A percentile compares a stretch with the other conserved stretches of the same genome.
Evolutionary conservation across 129 eudicot genomes (phyloP).

Genomic region (Silybum marianum): DNA sequence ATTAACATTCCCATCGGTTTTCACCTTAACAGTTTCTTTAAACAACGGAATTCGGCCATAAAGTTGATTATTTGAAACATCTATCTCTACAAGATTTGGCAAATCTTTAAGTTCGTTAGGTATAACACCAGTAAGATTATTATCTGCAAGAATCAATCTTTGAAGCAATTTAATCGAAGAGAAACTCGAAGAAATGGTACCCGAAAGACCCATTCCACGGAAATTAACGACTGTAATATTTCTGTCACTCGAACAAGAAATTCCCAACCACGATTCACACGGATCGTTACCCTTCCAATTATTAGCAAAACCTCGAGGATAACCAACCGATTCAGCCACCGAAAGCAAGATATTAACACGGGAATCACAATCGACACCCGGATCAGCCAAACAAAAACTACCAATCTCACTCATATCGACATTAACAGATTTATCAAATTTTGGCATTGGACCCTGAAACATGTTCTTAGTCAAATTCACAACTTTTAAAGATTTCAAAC

Average conservation of each 20-base stretch:
- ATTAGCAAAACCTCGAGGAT: conserved; percentile 57
- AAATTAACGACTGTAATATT: conserved; percentile 54
- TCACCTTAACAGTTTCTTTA: conserved; percentile 40
- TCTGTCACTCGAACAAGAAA: conserved; percentile 50
- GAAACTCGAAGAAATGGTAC: conserved; percentile 68
- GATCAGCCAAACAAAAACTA: conserved; percentile 57
- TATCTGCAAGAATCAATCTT: conserved; percentile 61
- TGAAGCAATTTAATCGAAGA: conserved; percentile 57
- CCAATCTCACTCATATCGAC: conserved; percentile 48
- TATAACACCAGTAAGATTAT: conserved; percentile 62
- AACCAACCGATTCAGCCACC: conserved; percentile 64
- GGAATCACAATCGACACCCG: conserved; percentile 65
- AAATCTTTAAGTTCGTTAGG: conserved; percentile 49
- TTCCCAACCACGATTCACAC: conserved; percentile 78
- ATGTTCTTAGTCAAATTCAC: conserved; percentile 82
- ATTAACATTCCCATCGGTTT: conserved; percentile 47
- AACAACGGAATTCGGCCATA: conserved; percentile 66
- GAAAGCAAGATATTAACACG: conserved; percentile 57
- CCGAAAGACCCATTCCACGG: conserved; percentile 53
- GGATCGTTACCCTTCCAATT: conserved; percentile 89
- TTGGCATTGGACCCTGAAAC: conserved; percentile 82
- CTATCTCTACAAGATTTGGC: conserved; percentile 55
- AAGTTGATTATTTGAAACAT: conserved; percentile 66
- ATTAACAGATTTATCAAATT: conserved; percentile 50
- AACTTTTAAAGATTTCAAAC: conserved; percentile 43